Evolutionary conservation across 352 stramenopile genomes (phyloP), one percentile per base, ranked within the genome.

Genomic region (Phytophthora crassamura): DNA sequence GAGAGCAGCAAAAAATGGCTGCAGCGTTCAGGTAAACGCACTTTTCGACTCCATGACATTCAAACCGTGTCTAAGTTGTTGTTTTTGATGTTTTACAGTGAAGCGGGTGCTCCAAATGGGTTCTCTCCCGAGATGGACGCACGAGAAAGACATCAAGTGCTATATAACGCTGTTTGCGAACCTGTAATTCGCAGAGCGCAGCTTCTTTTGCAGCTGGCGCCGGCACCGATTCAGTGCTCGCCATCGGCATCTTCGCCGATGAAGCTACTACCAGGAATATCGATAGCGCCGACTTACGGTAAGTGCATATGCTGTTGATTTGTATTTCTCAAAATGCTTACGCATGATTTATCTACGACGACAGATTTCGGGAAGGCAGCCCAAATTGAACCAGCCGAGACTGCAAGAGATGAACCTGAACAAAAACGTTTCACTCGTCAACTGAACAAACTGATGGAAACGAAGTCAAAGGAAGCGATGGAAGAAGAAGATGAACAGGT

Each of bases 401-500:
- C 40, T n/a, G 43, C 50, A 16, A 33, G 20, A 9, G 52, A 48
- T 41, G 55, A 69, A 33, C 68, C 56, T 16, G 41, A 71, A 28
- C 49, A 57, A 51, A 75, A 90, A 34, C 71, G 75, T 49, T 87
- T 78, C 55, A 61, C 68, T 8, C 71, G 64, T 7, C 88, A 95
- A 16, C 58, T 94, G 7, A 86, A 88, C 30, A 69, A 69, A n/a
- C 40, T 94, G 7, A 89, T 89, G 76, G 79, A 90, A 45, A 79
- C 73, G 7, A 95, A 94, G 60, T 82, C 82, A 6, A 77, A 86
- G 28, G 82, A 93, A 40, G 69, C 63, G 34, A 91, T 94, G 52
- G 85, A 94, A 66, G 82, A 92, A 69, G 88, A 96, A 72, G 88
- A 96, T 40, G 88, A 94, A 49, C 82, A 80, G n/a, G 75, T 93